Conservation (phyloP, 345 rosid species). For the Psidium guajava region DNA sequence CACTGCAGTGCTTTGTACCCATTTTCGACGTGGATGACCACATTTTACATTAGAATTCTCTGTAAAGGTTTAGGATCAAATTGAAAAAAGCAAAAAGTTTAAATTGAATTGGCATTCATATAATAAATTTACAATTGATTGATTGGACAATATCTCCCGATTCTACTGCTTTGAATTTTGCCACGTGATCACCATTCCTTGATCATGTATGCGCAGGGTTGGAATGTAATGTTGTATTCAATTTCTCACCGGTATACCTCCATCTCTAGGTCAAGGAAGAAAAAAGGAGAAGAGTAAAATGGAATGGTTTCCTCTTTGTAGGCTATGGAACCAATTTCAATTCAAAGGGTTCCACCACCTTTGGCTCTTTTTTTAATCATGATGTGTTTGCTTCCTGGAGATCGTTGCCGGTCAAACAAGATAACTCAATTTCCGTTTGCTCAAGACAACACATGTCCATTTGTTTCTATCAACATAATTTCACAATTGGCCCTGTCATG, state of each 20-base stretch:
- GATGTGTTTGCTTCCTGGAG: neutral
- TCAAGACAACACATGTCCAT: neutral
- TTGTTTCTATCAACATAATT: no score
- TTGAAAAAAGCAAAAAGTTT: neutral
- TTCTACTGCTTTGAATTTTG: neutral
- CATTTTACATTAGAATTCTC: no score
- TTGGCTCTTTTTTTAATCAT: no score
- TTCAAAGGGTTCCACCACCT: neutral
- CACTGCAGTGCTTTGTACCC: rapidly evolving
- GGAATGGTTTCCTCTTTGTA: neutral
- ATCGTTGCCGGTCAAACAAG: neutral
- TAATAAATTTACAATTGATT: neutral
- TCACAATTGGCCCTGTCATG: neutral
- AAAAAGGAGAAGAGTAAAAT: neutral
- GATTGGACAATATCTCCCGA: neutral
- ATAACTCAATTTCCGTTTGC: neutral
- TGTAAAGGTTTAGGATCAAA: no score
- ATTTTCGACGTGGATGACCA: neutral
- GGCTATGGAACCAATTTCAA: neutral
- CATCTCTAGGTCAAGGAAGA: neutral
- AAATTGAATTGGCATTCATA: neutral
- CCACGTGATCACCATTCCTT: neutral
- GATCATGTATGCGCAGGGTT: neutral
- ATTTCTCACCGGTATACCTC: neutral
- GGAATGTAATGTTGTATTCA: neutral